Evolutionary conservation across 352 stramenopile genomes (phyloP).

Genomic region (Plasmopara halstedii): DNA sequence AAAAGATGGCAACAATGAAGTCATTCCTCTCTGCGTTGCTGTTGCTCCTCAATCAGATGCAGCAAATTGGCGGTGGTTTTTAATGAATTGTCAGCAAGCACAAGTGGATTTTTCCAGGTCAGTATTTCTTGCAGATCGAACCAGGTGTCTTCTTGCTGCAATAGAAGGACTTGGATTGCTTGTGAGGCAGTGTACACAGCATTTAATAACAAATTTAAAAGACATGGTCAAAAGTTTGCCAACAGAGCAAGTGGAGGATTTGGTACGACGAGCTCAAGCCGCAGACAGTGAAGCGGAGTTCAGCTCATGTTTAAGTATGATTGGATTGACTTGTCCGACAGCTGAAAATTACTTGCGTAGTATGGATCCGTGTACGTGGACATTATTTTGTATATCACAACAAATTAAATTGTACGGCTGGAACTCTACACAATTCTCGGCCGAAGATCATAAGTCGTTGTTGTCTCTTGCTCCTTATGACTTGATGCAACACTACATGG

Average conservation of each 20-base stretch:
- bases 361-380: slow-evolving; percentile 19
- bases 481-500: slow-evolving; percentile 32
- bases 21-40: slow-evolving; percentile 17
- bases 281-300: slow-evolving; percentile 29
- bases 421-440: slow-evolving; percentile 21
- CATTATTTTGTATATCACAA: slow-evolving; percentile 21
- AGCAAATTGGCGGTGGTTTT: slow-evolving; percentile 24
- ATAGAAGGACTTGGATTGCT: slow-evolving; percentile 9
- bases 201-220: slow-evolving; percentile 26
- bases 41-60: slow-evolving; percentile 18
- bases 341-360: slow-evolving; percentile 25
- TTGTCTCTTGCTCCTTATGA: slow-evolving; percentile 25
- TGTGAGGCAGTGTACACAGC: slow-evolving; percentile 21
- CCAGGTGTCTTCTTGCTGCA: slow-evolving; percentile 12
- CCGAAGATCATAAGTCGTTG: slow-evolving; percentile 14
- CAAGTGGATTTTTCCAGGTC: slow-evolving; percentile 18
- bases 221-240: slow-evolving; percentile 22
- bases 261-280: slow-evolving; percentile 27
- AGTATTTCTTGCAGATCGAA: slow-evolving; percentile 14
- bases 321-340: slow-evolving; percentile 25
- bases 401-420: slow-evolving; percentile 25
- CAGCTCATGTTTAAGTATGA: slow-evolving; percentile 27
- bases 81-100: slow-evolving; percentile 22
- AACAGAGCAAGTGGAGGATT: slow-evolving; percentile 27
- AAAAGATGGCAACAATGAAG: slow-evolving; percentile 27